phyloP scores from a whole-genome alignment of 805 yeast genomes.

The Saccharomycopsis sp. region DNA sequence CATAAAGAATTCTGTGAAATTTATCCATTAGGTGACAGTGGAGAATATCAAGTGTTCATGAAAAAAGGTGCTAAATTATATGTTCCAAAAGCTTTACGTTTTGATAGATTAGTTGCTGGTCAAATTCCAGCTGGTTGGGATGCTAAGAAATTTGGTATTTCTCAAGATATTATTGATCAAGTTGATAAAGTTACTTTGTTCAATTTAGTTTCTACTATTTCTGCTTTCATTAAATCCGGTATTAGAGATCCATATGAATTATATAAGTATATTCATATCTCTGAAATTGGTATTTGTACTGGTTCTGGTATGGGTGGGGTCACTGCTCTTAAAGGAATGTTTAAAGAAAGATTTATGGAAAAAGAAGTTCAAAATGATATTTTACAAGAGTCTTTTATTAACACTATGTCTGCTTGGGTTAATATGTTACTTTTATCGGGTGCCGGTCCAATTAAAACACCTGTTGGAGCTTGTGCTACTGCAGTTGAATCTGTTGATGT shows the following conservation, averaged over 20 bases:
- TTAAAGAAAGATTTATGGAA: constrained; percentile 87
- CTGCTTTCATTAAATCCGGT: constrained; percentile 91
- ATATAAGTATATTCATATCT: constrained; percentile 95
- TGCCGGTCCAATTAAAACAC: constrained; percentile 98
- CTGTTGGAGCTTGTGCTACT: constrained; percentile 99
- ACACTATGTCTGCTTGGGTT: constrained; percentile 99
- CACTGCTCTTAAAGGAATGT: constrained; percentile 93
- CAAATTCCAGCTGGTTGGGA: constrained; percentile 99
- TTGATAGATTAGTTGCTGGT: constrained; percentile 25
- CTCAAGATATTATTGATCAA: constrained; percentile 86
- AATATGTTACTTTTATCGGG: constrained; percentile 95
- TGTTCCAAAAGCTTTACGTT: constrained; percentile 59
- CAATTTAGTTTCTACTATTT: constrained; percentile 89
- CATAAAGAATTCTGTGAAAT: constrained; percentile 92
- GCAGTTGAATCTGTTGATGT: constrained; percentile 95
- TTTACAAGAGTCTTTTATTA: constrained; percentile 95
- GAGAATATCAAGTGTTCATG: constrained; percentile 84
- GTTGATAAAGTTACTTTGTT: constrained; percentile 94
- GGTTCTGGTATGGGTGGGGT: constrained; percentile 99
- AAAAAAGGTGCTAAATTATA: constrained; percentile 86
- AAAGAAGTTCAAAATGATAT: constrained; percentile 95
- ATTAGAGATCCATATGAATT: constrained; percentile 97
- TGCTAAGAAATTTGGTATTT: constrained; percentile 88
- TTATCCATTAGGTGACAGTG: constrained; percentile 79
- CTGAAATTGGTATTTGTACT: constrained; percentile 98